A percentile compares a stretch with the other conserved stretches of the same genome.
phyloP scores from a whole-genome alignment of 2,329 filamentous ascomycete species.

The Diaporthe amygdali region DNA sequence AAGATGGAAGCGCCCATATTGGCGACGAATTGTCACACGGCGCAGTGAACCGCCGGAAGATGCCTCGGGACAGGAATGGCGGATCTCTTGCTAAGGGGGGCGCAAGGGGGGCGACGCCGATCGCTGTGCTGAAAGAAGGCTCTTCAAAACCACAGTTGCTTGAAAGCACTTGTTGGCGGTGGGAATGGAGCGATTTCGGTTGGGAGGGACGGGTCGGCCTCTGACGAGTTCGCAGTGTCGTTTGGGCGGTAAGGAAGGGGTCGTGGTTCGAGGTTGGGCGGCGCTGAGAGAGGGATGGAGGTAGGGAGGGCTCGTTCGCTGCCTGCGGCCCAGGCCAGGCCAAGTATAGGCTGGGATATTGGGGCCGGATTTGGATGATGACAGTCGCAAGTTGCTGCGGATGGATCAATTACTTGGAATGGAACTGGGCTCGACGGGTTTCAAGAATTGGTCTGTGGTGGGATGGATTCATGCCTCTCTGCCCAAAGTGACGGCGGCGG shows the following conservation, averaged over 20 bases:
- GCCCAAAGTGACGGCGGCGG: no score
- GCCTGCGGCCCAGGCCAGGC: conserved; percentile 7
- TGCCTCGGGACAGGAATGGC: conserved; percentile 1
- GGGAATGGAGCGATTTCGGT: neutral
- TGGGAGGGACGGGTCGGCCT: neutral
- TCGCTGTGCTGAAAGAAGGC: neutral
- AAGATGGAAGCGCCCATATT: conserved; percentile 86
- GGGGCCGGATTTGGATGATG: neutral
- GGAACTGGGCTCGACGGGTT: neutral
- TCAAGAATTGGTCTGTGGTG: conserved; percentile 11
- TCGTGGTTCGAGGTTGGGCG: neutral
- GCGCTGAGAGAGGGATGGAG: neutral
- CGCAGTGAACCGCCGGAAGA: conserved; percentile 11
- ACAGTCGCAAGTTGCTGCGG: neutral
- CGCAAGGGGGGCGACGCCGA: neutral
- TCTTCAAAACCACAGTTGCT: neutral
- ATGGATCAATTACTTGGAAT: neutral
- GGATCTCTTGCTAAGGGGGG: neutral
- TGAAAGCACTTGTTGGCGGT: neutral
- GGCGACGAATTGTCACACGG: conserved; percentile 37
- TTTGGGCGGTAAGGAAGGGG: neutral
- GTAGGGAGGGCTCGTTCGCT: neutral
- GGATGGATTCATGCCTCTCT: conserved; percentile 11
- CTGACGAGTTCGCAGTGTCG: neutral
- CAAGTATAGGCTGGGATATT: neutral